Evolutionary conservation across 306 rosid genomes (phyloP).

Genomic region (Prunus mongolica): DNA sequence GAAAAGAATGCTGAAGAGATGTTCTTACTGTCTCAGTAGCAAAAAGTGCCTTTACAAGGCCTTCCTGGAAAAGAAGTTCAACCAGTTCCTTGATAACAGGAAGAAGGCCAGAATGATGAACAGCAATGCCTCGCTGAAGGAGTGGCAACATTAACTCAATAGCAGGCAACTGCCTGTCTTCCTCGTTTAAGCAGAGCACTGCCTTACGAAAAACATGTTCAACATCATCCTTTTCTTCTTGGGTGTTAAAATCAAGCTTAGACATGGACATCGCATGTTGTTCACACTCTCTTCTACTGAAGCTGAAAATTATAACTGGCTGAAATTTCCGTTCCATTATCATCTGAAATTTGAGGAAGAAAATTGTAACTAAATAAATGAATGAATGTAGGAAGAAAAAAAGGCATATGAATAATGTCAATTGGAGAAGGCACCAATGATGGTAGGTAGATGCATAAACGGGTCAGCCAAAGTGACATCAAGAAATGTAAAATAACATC

Average conservation of each 20-base stretch:
- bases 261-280: slow-evolving; percentile 97
- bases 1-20: slow-evolving; percentile 9
- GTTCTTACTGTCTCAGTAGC: slow-evolving; percentile 92
- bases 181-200: slow-evolving; percentile 84
- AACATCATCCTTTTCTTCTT: slow-evolving; percentile 81
- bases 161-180: slow-evolving; percentile 90
- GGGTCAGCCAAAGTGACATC: not conserved
- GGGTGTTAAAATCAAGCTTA: slow-evolving; percentile 85
- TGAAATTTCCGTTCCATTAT: slow-evolving; percentile 92
- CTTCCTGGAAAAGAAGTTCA: slow-evolving; percentile 96
- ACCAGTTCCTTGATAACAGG: slow-evolving; percentile 97
- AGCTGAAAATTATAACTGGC: slow-evolving; percentile 95
- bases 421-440: not conserved
- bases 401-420: not conserved
- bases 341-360: slow-evolving; percentile 55
- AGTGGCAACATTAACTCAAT: slow-evolving; percentile 90
- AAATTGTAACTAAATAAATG: not conserved
- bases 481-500: not conserved
- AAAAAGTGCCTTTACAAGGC: slow-evolving; percentile 97
- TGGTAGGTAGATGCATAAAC: not conserved
- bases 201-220: slow-evolving; percentile 80
- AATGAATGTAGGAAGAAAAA: not conserved
- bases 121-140: slow-evolving; percentile 95
- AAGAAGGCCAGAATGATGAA: slow-evolving; percentile 99
- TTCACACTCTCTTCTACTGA: slow-evolving; percentile 95